A percentile compares a stretch with the other conserved stretches of the same genome.
These are phyloP conservation scores for Arctium minus DNA, from an alignment of 129 eudicot species.

Conservation along the genomic window DNA sequence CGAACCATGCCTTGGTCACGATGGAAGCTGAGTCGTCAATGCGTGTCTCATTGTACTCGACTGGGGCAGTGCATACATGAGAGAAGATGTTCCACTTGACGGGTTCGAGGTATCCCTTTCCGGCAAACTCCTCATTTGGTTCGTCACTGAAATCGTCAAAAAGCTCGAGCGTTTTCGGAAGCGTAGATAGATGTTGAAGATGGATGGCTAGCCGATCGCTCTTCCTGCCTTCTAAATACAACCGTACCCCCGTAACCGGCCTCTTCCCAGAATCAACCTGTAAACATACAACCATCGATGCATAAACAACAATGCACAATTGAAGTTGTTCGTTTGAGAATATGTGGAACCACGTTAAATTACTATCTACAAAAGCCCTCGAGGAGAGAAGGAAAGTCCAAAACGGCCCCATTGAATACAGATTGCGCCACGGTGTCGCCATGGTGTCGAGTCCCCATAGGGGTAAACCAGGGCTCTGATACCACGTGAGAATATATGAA, in stretches of 20 bases:
- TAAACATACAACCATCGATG: constrained; percentile 9
- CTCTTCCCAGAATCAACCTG: constrained; percentile 83
- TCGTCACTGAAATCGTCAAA: constrained; percentile 56
- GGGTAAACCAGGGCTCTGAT: too few relatives aligned
- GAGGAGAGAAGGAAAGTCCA: too few relatives aligned
- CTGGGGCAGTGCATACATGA: constrained; percentile 88
- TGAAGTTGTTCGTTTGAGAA: not conserved
- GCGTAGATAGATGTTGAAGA: constrained; percentile 83
- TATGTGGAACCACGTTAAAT: not conserved
- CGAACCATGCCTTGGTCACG: constrained; percentile 94
- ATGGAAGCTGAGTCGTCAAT: constrained; percentile 82
- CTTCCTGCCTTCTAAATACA: constrained; percentile 84
- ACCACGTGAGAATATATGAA: too few relatives aligned
- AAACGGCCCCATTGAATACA: too few relatives aligned
- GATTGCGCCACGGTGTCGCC: too few relatives aligned
- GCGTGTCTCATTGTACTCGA: constrained; percentile 56
- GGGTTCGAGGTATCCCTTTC: constrained; percentile 66
- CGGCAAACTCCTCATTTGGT: constrained; percentile 48
- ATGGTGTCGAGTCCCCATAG: too few relatives aligned
- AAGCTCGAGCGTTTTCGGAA: constrained; percentile 62
- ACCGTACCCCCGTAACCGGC: constrained; percentile 90
- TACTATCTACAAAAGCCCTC: too few relatives aligned
- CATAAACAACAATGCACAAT: not conserved
- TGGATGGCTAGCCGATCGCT: constrained; percentile 91
- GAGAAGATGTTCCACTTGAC: constrained; percentile 95